These are phyloP conservation scores for Zoysia matrella DNA, from an alignment of 202 grass and related monocot genomes.

Conservation along the genomic window DNA sequence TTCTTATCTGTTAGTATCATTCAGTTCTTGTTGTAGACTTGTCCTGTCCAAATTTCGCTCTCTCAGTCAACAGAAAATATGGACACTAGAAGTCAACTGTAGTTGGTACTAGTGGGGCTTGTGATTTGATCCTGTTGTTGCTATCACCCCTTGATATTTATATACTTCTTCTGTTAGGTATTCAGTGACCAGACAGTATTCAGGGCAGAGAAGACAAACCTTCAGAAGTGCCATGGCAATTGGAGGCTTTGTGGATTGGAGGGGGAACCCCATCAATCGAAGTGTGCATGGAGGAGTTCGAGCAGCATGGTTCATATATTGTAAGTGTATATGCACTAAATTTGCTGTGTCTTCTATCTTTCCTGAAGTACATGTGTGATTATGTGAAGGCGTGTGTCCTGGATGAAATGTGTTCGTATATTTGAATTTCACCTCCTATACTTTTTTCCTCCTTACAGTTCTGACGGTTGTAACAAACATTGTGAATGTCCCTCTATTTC, in stretches of 20 bases:
- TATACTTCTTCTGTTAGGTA: neutral
- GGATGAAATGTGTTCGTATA: neutral
- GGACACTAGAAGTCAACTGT: conserved; percentile 34
- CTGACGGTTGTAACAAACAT: conserved; percentile 38
- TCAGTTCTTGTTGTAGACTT: neutral
- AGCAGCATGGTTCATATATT: conserved; percentile 60
- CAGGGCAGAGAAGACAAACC: conserved; percentile 13
- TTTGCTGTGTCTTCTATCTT: neutral
- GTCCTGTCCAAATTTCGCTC: neutral
- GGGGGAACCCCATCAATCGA: conserved; percentile 50
- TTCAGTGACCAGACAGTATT: neutral
- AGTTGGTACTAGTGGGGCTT: neutral
- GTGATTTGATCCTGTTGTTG: conserved; percentile 5
- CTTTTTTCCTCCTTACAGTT: conserved; percentile 37
- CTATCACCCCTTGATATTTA: conserved; percentile 35
- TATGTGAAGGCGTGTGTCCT: neutral
- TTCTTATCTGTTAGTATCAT: neutral
- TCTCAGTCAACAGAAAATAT: conserved; percentile 3
- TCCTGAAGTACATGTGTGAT: neutral
- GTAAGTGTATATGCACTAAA: conserved; percentile 41
- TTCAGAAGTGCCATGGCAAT: conserved; percentile 41
- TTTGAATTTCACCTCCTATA: conserved; percentile 1
- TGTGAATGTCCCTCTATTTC: conserved; percentile 46
- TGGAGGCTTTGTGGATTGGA: conserved; percentile 58
- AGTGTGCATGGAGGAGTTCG: conserved; percentile 58